Conservation (phyloP, 1,284 basidiomycete species). For the Puccinia triticina region DNA sequence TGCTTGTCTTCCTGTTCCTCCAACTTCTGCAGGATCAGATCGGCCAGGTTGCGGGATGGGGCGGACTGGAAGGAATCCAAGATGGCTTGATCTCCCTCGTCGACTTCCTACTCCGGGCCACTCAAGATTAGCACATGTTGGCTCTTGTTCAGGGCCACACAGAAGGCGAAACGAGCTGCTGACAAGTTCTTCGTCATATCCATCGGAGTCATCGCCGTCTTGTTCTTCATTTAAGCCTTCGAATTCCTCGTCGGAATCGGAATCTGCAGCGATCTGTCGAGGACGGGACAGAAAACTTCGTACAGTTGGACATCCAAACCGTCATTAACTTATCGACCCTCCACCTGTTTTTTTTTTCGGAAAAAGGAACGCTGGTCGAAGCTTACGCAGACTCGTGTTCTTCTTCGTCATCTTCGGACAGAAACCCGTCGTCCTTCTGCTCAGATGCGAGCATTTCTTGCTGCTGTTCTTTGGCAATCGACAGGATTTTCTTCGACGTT, state of each 20-base stretch:
- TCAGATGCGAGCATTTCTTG: conserved; percentile 67
- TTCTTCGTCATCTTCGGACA: conserved; percentile 60
- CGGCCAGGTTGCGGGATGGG: conserved; percentile 82
- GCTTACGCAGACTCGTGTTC: conserved; percentile 57
- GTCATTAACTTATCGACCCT: conserved; percentile 57
- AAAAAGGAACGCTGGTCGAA: conserved; percentile 42
- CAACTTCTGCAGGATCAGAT: conserved; percentile 93
- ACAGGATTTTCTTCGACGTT: conserved; percentile 84
- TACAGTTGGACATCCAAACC: conserved; percentile 53
- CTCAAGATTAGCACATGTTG: background rate
- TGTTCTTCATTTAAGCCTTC: conserved; percentile 17
- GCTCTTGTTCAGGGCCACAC: background rate
- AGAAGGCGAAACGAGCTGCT: background rate
- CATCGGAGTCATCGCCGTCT: conserved; percentile 36
- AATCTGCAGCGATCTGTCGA: conserved; percentile 16
- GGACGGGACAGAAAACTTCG: conserved; percentile 59
- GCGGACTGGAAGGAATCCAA: conserved; percentile 76
- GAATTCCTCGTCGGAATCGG: conserved; percentile 19
- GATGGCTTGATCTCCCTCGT: conserved; percentile 80
- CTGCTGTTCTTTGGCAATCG: conserved; percentile 89
- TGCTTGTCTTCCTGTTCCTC: conserved; percentile 65
- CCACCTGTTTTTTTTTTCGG: conserved; percentile 61
- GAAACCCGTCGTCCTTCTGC: background rate
- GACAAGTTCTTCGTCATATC: conserved; percentile 26
- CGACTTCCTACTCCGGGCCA: conserved; percentile 71